These are phyloP conservation scores for Suillus discolor DNA, from an alignment of 768 basidiomycete genomes.

Conservation along the genomic window DNA sequence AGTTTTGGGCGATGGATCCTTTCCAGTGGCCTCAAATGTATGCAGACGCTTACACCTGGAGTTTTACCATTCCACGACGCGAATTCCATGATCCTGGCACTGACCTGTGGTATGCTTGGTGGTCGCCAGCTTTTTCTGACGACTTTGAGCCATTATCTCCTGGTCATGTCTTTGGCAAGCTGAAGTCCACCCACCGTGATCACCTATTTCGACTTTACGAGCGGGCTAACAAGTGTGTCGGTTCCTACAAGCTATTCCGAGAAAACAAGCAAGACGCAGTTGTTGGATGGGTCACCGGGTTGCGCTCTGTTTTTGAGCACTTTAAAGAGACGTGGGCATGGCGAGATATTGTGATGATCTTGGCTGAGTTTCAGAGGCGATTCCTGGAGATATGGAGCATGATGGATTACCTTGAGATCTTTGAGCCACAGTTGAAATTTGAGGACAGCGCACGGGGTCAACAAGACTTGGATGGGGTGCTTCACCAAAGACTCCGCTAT, in stretches of 20 bases:
- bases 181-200: background rate
- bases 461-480: slow-evolving; percentile 6
- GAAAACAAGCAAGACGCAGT: background rate
- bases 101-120: slow-evolving; percentile 1
- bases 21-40: background rate
- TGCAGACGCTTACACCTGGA: background rate
- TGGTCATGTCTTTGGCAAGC: slow-evolving; percentile 1
- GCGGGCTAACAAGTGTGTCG: background rate
- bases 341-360: background rate
- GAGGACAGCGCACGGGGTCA: background rate
- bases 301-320: background rate
- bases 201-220: background rate
- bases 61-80: background rate
- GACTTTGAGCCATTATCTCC: background rate
- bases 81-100: background rate
- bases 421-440: background rate
- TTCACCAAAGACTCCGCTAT: slow-evolving; percentile 2
- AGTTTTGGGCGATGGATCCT: background rate
- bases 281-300: background rate
- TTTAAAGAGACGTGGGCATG: background rate
- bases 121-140: background rate
- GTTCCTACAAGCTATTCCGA: background rate
- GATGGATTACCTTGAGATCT: background rate
- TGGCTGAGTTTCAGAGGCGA: background rate
- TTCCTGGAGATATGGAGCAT: background rate